These are phyloP conservation scores for Kwoniella newhampshirensis DNA, from an alignment of 768 basidiomycete genomes.

Conservation along the genomic window DNA sequence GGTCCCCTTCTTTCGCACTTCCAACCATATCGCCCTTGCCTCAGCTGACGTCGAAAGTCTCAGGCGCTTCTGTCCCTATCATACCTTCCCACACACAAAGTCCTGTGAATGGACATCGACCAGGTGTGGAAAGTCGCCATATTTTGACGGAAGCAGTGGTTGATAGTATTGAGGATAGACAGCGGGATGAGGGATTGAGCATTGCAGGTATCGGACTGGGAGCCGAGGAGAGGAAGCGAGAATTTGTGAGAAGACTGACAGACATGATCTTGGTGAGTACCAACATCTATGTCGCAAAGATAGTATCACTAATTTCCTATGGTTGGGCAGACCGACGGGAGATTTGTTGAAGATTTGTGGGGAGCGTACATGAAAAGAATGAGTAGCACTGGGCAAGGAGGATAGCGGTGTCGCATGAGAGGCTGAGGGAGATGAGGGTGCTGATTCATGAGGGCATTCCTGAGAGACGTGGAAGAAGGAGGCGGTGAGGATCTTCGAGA, in stretches of 20 bases:
- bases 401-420: not conserved
- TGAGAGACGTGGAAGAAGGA: no score
- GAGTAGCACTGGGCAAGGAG: slow-evolving; percentile 14
- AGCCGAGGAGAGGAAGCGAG: slow-evolving; percentile 14
- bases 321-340: slow-evolving; percentile 34
- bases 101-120: slow-evolving; percentile 6
- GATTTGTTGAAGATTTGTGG: slow-evolving; percentile 42
- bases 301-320: not conserved
- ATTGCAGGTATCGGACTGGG: slow-evolving; percentile 5
- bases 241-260: slow-evolving; percentile 21
- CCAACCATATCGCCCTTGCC: not conserved
- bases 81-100: not conserved
- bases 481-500: no score
- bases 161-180: slow-evolving; percentile 9
- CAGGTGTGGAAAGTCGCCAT: not conserved
- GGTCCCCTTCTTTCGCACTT: not conserved
- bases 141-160: slow-evolving; percentile 14
- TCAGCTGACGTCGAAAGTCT: not conserved
- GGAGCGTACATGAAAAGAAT: slow-evolving; percentile 24
- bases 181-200: slow-evolving; percentile 5
- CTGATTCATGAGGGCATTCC: no score
- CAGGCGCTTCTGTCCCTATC: not conserved
- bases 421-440: no score
- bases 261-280: slow-evolving; percentile 28
- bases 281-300: not conserved